Evolutionary conservation across 2,329 filamentous ascomycete species (phyloP), one percentile per base, ranked within the genome.

Genomic region (Fusarium algeriense): DNA sequence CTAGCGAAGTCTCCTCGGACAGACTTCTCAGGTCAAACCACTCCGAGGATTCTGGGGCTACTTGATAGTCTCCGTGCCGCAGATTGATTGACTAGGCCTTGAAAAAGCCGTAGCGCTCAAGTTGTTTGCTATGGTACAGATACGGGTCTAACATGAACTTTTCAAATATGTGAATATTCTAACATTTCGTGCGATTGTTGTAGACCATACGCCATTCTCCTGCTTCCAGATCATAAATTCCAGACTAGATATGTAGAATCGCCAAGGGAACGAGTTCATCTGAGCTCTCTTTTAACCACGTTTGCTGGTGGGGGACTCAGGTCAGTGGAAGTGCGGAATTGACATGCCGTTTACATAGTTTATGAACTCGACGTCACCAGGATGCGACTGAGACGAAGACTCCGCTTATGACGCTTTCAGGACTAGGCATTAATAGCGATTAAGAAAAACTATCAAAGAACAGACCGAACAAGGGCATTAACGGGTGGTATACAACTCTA

Each of bases 51-150:
- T 84, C 84, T 86, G 85, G 82, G 82, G 79, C 85, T 88, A 86
- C 86, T 69, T 74, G 87, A 88, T 87, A 86, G 87, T 78, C 81
- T 83, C 83, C 85, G 72, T 83, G 88, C 87, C 88, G 87, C 81
- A 89, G 84, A 90, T 88, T 78, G 78, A 89, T 87, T 78, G 78
- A 88, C 61, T 65, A 67, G 86, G 83, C 87, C 85, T 86, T 84
- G 82, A 88, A 83, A 89, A 89, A 90, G 87, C 88, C 80, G 86
- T 88, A 84, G 83, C 83, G 82, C 78, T 81, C 80, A 81, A 89
- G 87, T 79, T 75, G 75, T 80, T 81, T 84, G 83, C 82, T 83
- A 87, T 83, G 84, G 88, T 88, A 90, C 88, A 90, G 88, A 90
- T 90, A 90, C 88, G 86, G 87, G 88, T 84, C 87, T 84, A 75